These are phyloP conservation scores for Hansenula sp. DNA, from an alignment of 1,139 yeast species.

Conservation along the genomic window DNA sequence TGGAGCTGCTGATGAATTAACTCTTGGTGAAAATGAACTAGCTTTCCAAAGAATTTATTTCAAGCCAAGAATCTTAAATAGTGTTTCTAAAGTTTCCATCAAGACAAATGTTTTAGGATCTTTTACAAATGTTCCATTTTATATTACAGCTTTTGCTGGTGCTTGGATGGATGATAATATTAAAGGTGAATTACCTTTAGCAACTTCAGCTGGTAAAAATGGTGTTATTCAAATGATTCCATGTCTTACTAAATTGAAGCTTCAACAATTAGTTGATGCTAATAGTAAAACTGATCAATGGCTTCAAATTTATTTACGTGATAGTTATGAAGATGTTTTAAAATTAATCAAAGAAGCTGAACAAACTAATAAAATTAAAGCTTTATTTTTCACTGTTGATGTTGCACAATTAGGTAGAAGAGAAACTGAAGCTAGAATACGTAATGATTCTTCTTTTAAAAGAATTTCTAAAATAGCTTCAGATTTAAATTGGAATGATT, in stretches of 20 bases:
- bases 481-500: conserved; percentile 30
- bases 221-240: conserved; percentile 54
- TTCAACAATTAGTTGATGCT: conserved; percentile 43
- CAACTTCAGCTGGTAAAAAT: conserved; percentile 43
- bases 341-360: conserved; percentile 29
- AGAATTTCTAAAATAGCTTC: conserved; percentile 13
- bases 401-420: conserved; percentile 63
- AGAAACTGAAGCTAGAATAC: conserved; percentile 32
- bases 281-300: conserved; percentile 8
- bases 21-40: conserved; percentile 69
- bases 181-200: conserved; percentile 50
- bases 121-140: conserved; percentile 43
- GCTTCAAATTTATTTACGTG: conserved; percentile 9
- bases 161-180: conserved; percentile 36
- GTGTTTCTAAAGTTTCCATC: conserved; percentile 45
- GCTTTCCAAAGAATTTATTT: conserved; percentile 72
- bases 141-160: conserved; percentile 58
- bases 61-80: conserved; percentile 63
- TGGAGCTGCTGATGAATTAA: conserved; percentile 78
- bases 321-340: not conserved
- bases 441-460: conserved; percentile 24
- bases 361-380: conserved; percentile 32
- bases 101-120: conserved; percentile 41
- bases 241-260: conserved; percentile 48
- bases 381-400: conserved; percentile 60